Conservation (phyloP, 1,284 basidiomycete genomes). For the Ustilago shanxiensis region DNA sequence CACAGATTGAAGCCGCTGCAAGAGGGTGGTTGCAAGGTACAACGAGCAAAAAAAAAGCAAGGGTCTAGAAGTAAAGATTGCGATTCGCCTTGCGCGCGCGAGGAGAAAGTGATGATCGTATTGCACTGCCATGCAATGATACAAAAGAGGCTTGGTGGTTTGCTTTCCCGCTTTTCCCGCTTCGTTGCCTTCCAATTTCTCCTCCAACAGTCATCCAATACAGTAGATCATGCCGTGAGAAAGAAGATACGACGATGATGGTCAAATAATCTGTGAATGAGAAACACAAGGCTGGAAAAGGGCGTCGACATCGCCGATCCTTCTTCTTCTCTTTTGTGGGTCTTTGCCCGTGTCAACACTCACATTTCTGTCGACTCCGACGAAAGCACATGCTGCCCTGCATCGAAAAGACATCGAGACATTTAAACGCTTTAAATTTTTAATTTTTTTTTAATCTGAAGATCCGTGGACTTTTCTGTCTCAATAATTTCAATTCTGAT, state of each 20-base stretch:
- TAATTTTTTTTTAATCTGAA: neutral
- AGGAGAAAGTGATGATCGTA: too few relatives aligned
- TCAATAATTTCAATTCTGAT: neutral
- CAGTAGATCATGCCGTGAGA: too few relatives aligned
- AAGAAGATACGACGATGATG: too few relatives aligned
- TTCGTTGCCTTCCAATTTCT: neutral
- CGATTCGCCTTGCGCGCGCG: neutral
- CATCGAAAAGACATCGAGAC: neutral
- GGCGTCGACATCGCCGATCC: too few relatives aligned
- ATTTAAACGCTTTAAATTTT: neutral
- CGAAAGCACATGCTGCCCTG: neutral
- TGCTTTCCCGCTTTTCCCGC: conserved; percentile 1
- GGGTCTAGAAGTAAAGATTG: neutral
- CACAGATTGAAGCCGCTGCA: too few relatives aligned
- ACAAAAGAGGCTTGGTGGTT: neutral
- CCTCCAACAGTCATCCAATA: neutral
- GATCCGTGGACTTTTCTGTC: neutral
- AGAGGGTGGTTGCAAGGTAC: too few relatives aligned
- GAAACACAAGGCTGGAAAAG: too few relatives aligned
- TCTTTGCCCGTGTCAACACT: too few relatives aligned
- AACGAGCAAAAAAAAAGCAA: too few relatives aligned
- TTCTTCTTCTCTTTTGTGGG: neutral
- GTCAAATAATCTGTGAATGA: too few relatives aligned
- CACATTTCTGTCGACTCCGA: conserved; percentile 2
- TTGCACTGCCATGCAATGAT: neutral